Evolutionary conservation across 345 rosid species (phyloP).

Genomic region (Camelina sativa): DNA sequence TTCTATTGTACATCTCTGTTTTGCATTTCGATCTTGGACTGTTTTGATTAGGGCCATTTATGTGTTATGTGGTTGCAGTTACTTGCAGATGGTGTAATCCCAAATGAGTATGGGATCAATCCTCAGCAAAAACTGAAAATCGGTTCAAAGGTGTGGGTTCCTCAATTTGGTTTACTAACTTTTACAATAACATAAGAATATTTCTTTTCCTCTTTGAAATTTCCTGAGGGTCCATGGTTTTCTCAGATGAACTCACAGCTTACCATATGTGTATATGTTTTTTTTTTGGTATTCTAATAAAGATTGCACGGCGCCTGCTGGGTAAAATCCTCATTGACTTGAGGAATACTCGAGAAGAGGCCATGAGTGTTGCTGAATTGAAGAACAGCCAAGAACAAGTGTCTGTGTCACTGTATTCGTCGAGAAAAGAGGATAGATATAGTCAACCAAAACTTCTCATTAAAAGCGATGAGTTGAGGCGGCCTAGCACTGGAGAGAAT

Average conservation of each 20-base stretch:
- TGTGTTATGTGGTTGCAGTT: conserved; percentile 59
- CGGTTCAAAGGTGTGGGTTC: conserved; percentile 87
- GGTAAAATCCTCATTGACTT: conserved; percentile 96
- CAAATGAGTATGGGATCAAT: conserved; percentile 97
- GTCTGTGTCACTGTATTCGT: conserved; percentile 47
- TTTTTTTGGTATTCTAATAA: not conserved
- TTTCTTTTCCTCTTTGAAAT: conserved; percentile 3
- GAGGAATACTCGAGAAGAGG: conserved; percentile 98
- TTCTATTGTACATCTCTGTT: conserved; percentile 9
- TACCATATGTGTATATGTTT: not conserved
- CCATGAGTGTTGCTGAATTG: conserved; percentile 83
- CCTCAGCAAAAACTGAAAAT: conserved; percentile 94
- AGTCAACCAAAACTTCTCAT: conserved; percentile 55
- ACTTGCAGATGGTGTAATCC: conserved; percentile 99
- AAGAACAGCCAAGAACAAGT: conserved; percentile 74
- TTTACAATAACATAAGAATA: not conserved
- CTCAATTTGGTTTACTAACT: conserved; percentile 19
- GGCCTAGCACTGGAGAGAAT: conserved; percentile 73
- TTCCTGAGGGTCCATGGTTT: not conserved
- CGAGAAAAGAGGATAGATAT: conserved; percentile 61
- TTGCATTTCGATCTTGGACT: conserved; percentile 15
- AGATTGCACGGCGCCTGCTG: conserved; percentile 95
- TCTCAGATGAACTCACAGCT: conserved; percentile 14
- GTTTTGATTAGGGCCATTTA: conserved; percentile 22
- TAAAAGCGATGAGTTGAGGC: conserved; percentile 68